Evolutionary conservation across 2,329 filamentous ascomycete genomes (phyloP), one percentile per base, ranked within the genome.

Genomic region (Furcasterigmium furcatum): DNA sequence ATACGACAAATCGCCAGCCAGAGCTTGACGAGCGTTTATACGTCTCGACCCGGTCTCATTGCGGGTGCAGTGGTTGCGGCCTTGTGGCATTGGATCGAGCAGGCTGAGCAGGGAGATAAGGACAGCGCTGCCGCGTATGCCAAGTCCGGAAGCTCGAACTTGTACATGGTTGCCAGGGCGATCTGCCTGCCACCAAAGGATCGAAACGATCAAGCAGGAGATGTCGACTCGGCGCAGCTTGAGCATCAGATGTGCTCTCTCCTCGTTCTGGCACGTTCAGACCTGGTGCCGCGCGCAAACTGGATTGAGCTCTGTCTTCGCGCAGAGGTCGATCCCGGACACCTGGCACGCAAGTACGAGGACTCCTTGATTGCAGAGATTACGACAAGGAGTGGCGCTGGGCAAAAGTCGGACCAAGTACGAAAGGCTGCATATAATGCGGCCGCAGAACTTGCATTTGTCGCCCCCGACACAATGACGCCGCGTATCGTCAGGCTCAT

Each of bases 261-360:
- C 4, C 71, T 96, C 16, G 83, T 96, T 16, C 73, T 99, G 21
- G 86, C 87, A 46, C 86, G 89, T 20, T 76, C 83, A 18, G 84
- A 91, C 48, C 70, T 99, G 29, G 79, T 97, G 47, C 85, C 90
- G 1, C 80, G 80, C 48, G 76, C 84, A 18, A 88, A 80, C 50
- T 99, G 95, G 95, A 97, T 99, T 58, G 85, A 94, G 35, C 70
- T 91, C 4, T 95, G 89, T 58, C 75, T 97, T 45, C 82, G 82
- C 49, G 85, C 87, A 53, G 85, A 85, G 12, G 72, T 90, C 12
- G 94, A 99, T 63, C 94, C 94, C 5, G 92, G 91, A 16, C 72
- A 79, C 19, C 75, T 99, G 46, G 88, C 86, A 3, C 74, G 74
- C 46, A 78, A 82, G 44, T 74, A 84, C 45, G 71, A 85, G 22